phyloP scores from a whole-genome alignment of 345 rosid genomes.

The Syzygium aromaticum region DNA sequence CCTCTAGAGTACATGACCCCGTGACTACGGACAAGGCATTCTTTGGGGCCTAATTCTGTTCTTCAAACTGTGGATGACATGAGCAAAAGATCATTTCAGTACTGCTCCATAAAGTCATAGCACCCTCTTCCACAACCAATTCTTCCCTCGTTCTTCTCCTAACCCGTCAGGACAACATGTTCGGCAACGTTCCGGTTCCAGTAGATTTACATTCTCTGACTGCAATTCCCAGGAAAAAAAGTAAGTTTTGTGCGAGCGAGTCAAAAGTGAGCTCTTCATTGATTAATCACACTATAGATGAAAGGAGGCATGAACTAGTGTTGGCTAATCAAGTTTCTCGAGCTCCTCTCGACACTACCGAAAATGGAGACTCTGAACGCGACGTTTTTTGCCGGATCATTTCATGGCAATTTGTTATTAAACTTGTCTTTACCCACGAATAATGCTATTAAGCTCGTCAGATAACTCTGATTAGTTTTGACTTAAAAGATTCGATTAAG shows the following conservation, averaged over 20 bases:
- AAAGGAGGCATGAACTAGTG: not conserved
- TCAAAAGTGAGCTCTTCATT: not conserved
- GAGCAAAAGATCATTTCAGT: not conserved
- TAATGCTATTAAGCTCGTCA: not conserved
- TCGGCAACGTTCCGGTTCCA: too few relatives aligned
- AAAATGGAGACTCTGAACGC: too few relatives aligned
- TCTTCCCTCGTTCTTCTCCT: not conserved
- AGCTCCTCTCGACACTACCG: not conserved
- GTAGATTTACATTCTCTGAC: not conserved
- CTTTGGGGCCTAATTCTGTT: not conserved
- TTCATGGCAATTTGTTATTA: not conserved
- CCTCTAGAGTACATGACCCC: too few relatives aligned
- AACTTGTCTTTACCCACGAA: not conserved
- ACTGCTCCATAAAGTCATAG: not conserved
- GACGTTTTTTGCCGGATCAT: too few relatives aligned
- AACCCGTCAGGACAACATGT: not conserved
- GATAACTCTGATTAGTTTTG: not conserved
- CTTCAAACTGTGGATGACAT: not conserved
- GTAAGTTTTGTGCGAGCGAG: rapidly evolving
- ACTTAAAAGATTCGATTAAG: not conserved
- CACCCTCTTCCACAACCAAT: not conserved
- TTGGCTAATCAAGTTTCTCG: not conserved
- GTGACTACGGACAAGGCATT: too few relatives aligned
- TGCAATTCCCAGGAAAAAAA: not conserved
- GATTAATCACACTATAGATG: not conserved